phyloP scores from a whole-genome alignment of 805 yeast species.

The Saccharomycopsis sp. region DNA sequence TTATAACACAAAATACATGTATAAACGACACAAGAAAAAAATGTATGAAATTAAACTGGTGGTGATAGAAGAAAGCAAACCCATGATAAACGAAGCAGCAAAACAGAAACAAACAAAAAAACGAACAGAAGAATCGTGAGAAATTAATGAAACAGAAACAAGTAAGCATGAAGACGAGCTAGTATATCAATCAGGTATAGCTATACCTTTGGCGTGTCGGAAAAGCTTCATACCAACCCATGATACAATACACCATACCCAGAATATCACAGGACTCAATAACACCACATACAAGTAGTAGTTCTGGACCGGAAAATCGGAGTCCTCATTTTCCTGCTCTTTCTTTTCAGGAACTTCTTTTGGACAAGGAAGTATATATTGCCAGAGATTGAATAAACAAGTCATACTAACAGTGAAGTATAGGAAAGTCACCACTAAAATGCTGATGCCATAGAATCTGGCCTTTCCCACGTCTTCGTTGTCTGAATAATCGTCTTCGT shows the following conservation, averaged over 20 bases:
- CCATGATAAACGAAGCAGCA: background rate
- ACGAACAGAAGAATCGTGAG: background rate
- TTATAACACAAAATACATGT: background rate
- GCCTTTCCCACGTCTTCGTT: background rate
- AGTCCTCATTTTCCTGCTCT: background rate
- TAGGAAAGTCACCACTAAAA: background rate
- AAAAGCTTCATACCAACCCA: conserved; percentile 78
- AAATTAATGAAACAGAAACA: background rate
- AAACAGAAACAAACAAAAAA: background rate
- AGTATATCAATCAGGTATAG: conserved; percentile 18
- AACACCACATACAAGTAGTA: conserved; percentile 31
- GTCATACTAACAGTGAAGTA: background rate
- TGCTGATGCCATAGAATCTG: background rate
- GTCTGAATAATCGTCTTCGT: background rate
- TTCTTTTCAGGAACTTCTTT: no score
- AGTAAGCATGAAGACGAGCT: background rate
- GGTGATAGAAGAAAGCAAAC: background rate
- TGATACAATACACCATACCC: conserved; percentile 66
- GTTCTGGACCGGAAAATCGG: conserved; percentile 32
- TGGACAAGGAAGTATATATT: background rate
- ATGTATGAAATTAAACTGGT: background rate
- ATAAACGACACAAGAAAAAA: background rate
- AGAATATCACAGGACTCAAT: conserved; percentile 32
- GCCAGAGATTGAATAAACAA: background rate
- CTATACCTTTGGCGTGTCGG: conserved; percentile 65